Conservation (phyloP, 1,284 basidiomycete species). For the Malassezia sympodialis region DNA sequence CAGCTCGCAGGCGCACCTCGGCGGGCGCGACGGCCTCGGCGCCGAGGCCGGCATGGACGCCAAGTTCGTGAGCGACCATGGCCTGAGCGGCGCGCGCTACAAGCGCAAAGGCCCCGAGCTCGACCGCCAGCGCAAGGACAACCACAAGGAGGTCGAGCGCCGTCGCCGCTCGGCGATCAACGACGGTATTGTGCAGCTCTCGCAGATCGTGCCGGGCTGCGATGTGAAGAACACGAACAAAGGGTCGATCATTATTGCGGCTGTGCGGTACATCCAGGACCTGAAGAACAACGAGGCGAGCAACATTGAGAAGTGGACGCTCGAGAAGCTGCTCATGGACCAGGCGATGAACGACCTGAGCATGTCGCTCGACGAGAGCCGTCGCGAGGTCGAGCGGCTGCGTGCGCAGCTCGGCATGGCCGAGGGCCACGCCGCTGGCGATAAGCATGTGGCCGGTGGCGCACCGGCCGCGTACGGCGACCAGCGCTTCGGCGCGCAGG, state of each 20-base stretch:
- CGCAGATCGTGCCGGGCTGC: slow-evolving; percentile 68
- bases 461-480: not conserved
- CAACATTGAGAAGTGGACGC: slow-evolving; percentile 79
- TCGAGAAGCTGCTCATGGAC: slow-evolving; percentile 82
- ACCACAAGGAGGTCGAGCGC: slow-evolving; percentile 82
- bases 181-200: slow-evolving; percentile 84
- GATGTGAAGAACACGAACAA: slow-evolving; percentile 68
- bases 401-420: slow-evolving; percentile 26
- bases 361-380: slow-evolving; percentile 33
- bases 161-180: slow-evolving; percentile 87
- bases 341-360: slow-evolving; percentile 54
- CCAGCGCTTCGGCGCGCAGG: slow-evolving; percentile 13
- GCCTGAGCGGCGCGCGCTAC: slow-evolving; percentile 13
- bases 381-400: slow-evolving; percentile 30
- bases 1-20: slow-evolving; percentile 8
- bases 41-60: slow-evolving; percentile 14
- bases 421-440: not conserved
- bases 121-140: slow-evolving; percentile 39
- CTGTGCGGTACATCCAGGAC: slow-evolving; percentile 77
- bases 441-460: not conserved
- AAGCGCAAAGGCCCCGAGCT: slow-evolving; percentile 30
- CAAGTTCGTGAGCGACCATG: slow-evolving; percentile 24
- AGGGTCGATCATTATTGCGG: slow-evolving; percentile 70
- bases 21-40: slow-evolving; percentile 15
- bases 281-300: slow-evolving; percentile 79